Evolutionary conservation across 1,284 basidiomycete species (phyloP).

Genomic region (Boletus albobrunnescens): DNA sequence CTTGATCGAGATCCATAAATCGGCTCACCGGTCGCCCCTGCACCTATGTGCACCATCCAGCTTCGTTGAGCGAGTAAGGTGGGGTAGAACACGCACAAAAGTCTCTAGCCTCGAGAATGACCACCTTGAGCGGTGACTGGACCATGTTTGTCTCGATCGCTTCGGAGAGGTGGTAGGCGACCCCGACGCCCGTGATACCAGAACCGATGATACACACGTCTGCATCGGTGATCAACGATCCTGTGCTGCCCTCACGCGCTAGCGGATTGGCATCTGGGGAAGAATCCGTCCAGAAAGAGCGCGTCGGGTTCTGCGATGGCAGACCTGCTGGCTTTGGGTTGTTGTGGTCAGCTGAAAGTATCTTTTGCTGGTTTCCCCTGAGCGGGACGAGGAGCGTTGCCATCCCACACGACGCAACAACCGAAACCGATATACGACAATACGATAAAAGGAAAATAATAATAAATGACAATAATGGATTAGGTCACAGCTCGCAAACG

Average conservation of each 20-base stretch:
- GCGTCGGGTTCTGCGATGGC: constrained; percentile 59
- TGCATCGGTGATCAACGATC: constrained; percentile 49
- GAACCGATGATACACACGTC: constrained; percentile 77
- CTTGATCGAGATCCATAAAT: background rate
- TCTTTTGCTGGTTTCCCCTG: background rate
- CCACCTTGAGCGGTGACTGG: constrained; percentile 40
- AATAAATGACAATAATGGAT: background rate
- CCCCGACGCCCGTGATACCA: constrained; percentile 71
- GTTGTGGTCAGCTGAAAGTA: constrained; percentile 3
- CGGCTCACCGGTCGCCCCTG: constrained; percentile 69
- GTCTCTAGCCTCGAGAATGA: constrained; percentile 70
- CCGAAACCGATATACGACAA: background rate
- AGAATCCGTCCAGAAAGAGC: constrained; percentile 65
- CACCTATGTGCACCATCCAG: constrained; percentile 43
- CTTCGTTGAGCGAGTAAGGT: background rate
- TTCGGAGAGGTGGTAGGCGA: constrained; percentile 64
- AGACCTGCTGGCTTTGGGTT: constrained; percentile 26
- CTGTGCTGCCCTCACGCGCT: constrained; percentile 59
- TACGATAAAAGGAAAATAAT: background rate
- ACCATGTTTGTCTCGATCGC: constrained; percentile 23
- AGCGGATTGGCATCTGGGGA: constrained; percentile 57
- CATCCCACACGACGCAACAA: constrained; percentile 7
- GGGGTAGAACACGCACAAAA: constrained; percentile 55
- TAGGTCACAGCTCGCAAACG: constrained; percentile 14
- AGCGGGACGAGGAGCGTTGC: constrained; percentile 1